phyloP scores from a whole-genome alignment of 2,329 filamentous ascomycete species.

The Paecilomyces dactylethromorphus region DNA sequence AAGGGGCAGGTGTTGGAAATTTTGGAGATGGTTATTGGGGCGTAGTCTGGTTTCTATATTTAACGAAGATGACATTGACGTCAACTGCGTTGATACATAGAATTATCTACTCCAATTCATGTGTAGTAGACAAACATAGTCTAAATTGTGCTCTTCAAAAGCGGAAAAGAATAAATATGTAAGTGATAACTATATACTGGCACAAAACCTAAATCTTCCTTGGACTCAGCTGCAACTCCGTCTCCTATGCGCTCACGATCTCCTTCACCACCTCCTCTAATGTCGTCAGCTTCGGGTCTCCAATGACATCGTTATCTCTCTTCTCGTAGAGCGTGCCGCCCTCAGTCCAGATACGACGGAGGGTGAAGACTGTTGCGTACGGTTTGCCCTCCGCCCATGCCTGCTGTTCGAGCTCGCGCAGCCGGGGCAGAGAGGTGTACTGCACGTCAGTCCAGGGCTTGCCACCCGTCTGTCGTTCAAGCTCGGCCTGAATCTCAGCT shows the following conservation, averaged over 20 bases:
- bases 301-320: constrained; percentile 59
- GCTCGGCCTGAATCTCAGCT: constrained; percentile 57
- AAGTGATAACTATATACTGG: too few relatives aligned
- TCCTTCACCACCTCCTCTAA: constrained; percentile 42
- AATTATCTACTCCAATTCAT: too few relatives aligned
- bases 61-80: too few relatives aligned
- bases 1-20: constrained; percentile 48
- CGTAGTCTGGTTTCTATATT: not conserved
- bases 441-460: constrained; percentile 46
- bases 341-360: constrained; percentile 66
- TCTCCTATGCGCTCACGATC: not conserved
- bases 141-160: too few relatives aligned
- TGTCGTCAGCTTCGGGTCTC: constrained; percentile 47
- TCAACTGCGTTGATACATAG: too few relatives aligned
- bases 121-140: too few relatives aligned
- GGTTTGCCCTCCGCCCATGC: constrained; percentile 51
- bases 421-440: constrained; percentile 47
- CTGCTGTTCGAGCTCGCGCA: constrained; percentile 53
- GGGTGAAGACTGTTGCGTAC: constrained; percentile 50
- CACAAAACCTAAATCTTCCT: too few relatives aligned
- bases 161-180: too few relatives aligned
- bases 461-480: constrained; percentile 57
- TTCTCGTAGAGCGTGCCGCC: constrained; percentile 65
- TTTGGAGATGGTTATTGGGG: constrained; percentile 34
- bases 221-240: not conserved